Evolutionary conservation across 306 rosid species (phyloP).

Genomic region (Glycine tomentella): DNA sequence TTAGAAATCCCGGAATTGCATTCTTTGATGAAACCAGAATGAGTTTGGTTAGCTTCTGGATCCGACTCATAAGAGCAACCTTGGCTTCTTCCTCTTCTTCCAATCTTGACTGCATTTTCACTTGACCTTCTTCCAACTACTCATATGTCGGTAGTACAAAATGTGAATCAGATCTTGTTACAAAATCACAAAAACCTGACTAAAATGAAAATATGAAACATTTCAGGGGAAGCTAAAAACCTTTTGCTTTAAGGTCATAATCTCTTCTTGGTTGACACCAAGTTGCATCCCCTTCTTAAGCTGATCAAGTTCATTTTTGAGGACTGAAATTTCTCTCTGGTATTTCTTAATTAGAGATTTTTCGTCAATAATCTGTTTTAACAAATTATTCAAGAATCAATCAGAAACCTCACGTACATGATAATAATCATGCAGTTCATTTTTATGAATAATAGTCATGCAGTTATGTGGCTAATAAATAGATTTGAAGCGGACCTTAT

Average conservation of each 20-base stretch:
- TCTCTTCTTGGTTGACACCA: conserved; percentile 90
- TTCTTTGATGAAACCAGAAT: conserved; percentile 97
- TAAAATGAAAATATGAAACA: no score
- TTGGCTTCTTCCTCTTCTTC: conserved; percentile 99
- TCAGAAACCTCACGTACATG: conserved; percentile 29
- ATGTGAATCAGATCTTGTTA: conserved; percentile 39
- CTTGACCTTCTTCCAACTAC: conserved; percentile 99
- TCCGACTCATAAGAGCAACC: conserved; percentile 98
- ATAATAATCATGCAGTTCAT: not conserved
- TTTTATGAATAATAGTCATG: not conserved
- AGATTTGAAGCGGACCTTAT: conserved; percentile 64
- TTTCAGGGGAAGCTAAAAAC: conserved; percentile 49
- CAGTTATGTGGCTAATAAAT: conserved; percentile 25
- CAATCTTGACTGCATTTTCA: conserved; percentile 96
- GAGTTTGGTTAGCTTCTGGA: conserved; percentile 96
- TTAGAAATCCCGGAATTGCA: conserved; percentile 80
- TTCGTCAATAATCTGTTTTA: conserved; percentile 89
- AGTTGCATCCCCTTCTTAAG: conserved; percentile 79
- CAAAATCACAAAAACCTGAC: conserved; percentile 25
- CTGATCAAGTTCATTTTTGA: conserved; percentile 93
- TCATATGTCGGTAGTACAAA: conserved; percentile 40
- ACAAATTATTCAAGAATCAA: conserved; percentile 45
- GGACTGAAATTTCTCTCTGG: conserved; percentile 92
- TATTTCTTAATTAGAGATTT: conserved; percentile 96
- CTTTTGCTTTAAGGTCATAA: conserved; percentile 82